Evolutionary conservation across 352 stramenopile species (phyloP), one percentile per base, ranked within the genome.

Genomic region (Phytophthora idaei): DNA sequence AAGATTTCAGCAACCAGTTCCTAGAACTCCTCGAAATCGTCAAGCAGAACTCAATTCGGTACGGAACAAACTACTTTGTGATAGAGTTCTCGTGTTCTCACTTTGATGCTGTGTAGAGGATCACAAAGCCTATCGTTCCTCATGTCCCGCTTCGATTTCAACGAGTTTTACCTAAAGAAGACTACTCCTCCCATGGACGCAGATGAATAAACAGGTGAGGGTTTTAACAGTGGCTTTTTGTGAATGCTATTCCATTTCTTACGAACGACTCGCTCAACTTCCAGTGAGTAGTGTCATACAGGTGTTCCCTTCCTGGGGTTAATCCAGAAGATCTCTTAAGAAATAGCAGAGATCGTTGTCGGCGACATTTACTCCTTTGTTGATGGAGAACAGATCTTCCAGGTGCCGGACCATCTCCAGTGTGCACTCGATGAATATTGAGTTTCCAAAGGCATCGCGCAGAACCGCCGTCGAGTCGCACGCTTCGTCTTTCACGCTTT

Each of bases 131-230:
- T 97, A 5, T 87, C 87, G 8, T 97, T 93, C 41, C 74, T 97
- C 8, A 80, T 91, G 41, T 93, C 93, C 8, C 90, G 90, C 7
- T 94, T 97, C 44, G 92, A 97, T 67, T 97, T 97, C 64, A 97
- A 97, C 64, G 88, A 96, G 71, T 97, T 82, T 47, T 97, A 97
- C 29, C 70, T 73, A 42, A 83, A 77, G 31, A 90, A 93, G 57
- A 77, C 63, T 15, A 56, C 71, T 17, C 71, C 83, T 39, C 31
- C 60, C 5, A 74, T 73, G 47, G 80, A 85, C 31, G 37, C 57
- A 45, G 78, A 90, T 31, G 81, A 89, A 61, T 90, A 69, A 77
- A 48, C 32, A 61, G 50, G 56, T 64, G 34, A 64, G 53, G 59
- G 10, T 4, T 21, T 21, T 7, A 27, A 31, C 46, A 64, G 15